Evolutionary conservation across 495 filamentous ascomycete genomes (phyloP), one percentile per base, ranked within the genome.

Genomic region (Podospora fimiseda): DNA sequence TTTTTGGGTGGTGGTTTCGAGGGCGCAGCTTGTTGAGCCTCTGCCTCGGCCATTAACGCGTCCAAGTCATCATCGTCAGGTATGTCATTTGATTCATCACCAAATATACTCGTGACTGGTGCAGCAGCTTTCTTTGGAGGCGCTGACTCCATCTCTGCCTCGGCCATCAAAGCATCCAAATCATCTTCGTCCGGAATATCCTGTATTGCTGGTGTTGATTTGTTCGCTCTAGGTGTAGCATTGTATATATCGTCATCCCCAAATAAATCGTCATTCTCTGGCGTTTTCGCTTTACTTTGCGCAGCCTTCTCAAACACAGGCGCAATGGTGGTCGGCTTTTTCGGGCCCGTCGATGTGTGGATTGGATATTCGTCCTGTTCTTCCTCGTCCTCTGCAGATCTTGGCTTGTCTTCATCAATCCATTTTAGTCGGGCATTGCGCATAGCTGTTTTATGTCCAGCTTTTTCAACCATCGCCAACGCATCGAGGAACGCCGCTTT

Each of bases 401-500:
- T 82, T 0, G 74, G 72, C 55, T 69, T 85, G 24, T 73, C 80
- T 64, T 95, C 90, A 56, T 90, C 80, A 51, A 97, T 94, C 92
- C 92, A 97, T 46, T 71, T 65, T 38, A 70, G 59, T 22, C 78
- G 66, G 61, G 85, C 83, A 60, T 79, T 80, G 51, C 86, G 77
- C 77, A 89, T 85, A 9, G 78, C 77, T 49, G 88, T 88, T 36
- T 84, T 87, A 67, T 97, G 93, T 1, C 93, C 93, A 3, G 90
- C 71, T 69, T 95, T 96, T 68, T 99, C 94, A 7, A 96, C 89
- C 69, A 96, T 96, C 27, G 82, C 70, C 16, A 96, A 73, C 3
- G 88, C 93, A 61, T 99, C 94, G 20, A 86, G 76, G 53, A 99
- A 97, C 62, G 90, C 94, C 1, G 91, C 93, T 58, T 91, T 89